Base-by-base conservation (phyloP, 495 filamentous ascomycete genomes). In the Penicillium ochrochloron region DNA sequence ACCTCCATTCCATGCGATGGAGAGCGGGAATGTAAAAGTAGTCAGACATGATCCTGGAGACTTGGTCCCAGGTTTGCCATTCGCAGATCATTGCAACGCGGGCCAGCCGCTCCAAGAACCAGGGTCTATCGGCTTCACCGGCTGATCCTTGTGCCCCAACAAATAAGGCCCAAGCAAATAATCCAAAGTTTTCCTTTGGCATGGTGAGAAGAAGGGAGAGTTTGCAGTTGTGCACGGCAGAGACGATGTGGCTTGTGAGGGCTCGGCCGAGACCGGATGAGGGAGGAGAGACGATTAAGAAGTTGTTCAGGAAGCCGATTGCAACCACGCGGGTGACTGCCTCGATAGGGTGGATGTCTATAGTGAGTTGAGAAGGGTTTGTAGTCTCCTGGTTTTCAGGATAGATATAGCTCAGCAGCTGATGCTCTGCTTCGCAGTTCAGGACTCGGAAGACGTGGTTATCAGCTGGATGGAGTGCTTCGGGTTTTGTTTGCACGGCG, bases 391-490 rank as follows among this genome's bases (percentile, higher is more conserved):
- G 33, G 1, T 56, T 58, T 29, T 64, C 62, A n/a, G 58, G 29
- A 46, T 73, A 76, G 12, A 76, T 59, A 57, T 78, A 78, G 35
- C 73, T 76, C 21, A 78, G 66, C 15, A 78, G 67, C 57, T 75
- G 73, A 58, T 78, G 73, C 62, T 78, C 76, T 33, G 68, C 56
- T 60, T 76, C 71, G 60, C 65, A 72, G 29, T 71, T 78, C 17
- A 75, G 55, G 0, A 72, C 55, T n/a, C 68, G 69, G 54, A 77
- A 76, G 34, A 78, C 72, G 54, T 73, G 69, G 25, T 73, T 66
- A 27, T 74, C 71, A 19, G 41, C 44, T 4, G 57, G 33, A 19
- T 61, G 53, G 12, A 73, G 60, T 11, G 23, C 27, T 2, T 55
- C 33, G 7, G 72, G 67, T 15, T 54, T 60, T 9, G 64, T 50